These are phyloP conservation scores for Stachybotrys elegans DNA, from an alignment of 2,329 filamentous ascomycete genomes.

Conservation along the genomic window DNA sequence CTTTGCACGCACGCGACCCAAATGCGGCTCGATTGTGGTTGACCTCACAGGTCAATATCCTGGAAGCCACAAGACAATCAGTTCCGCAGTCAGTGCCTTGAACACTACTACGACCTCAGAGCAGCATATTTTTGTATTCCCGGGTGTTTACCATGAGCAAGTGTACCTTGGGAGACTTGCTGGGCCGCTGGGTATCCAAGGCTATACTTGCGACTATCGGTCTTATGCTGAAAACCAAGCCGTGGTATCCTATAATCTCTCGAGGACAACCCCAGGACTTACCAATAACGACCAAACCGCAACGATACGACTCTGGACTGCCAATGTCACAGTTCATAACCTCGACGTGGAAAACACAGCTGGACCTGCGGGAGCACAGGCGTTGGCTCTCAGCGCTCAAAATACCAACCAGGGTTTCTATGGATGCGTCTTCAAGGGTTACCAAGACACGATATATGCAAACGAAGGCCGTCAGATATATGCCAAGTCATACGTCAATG, in stretches of 20 bases:
- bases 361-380: neutral
- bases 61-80: neutral
- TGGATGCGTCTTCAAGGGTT: neutral
- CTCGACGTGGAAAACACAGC: conserved; percentile 1
- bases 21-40: neutral
- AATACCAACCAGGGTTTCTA: conserved; percentile 1
- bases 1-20: neutral
- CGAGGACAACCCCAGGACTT: neutral
- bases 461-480: neutral
- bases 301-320: neutral
- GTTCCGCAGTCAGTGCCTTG: neutral
- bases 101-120: neutral
- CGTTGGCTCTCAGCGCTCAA: neutral
- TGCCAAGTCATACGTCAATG: neutral
- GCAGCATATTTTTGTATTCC: neutral
- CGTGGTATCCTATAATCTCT: neutral
- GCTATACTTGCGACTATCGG: neutral
- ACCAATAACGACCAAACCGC: neutral
- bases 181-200: neutral
- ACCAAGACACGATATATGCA: neutral
- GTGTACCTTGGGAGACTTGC: neutral
- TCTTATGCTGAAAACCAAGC: neutral
- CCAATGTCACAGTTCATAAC: neutral
- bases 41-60: neutral
- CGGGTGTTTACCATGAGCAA: neutral